Base-by-base conservation (phyloP, 2,329 filamentous ascomycete species). In the Cladorrhinum sp. region DNA sequence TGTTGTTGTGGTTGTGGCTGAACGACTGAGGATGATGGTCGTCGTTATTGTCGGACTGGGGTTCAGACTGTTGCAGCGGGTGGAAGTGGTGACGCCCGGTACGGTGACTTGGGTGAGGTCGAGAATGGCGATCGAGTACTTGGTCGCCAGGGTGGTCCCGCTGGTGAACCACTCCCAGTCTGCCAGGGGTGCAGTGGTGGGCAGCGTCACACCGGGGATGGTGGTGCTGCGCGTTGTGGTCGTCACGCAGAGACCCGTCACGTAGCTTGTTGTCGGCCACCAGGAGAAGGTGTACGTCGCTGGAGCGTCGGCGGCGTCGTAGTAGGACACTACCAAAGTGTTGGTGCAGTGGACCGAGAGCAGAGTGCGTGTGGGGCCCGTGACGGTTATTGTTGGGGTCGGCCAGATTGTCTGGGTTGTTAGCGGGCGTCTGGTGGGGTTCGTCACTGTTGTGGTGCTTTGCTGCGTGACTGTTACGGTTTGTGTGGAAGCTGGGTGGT, bases 131-230 rank as follows among this genome's bases (percentile, higher is more conserved):
- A 61, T 53, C 13, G 56, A 55, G 32, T 61, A 23, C 25, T 64
- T 64, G 12, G 62, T 64, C 18, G 36, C 59, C 5, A 59, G 10
- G 8, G 56, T 55, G 49, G n/a, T 3, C 23, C 53, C 45, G 13
- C 27, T 20, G 48, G 36, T 53, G 36, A 64, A 60, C 36, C 59
- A 64, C 45, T 64, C 59, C 62, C 62, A 64, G 50, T 64, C 62
- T 18, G 53, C 38, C 4, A 63, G 38, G 1, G 57, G 24, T 8
- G 22, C 18, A 2, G 32, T 38, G 3, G 59, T 51, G 2, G 62
- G 62, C 1, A 60, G 45, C 5, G 50, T 56, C 1, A 62, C 48
- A 18, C 59, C 59, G 10, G 62, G 62, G 41, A 64, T 62, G 13
- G 59, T 64, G 24, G 62, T 64, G 7, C 54, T 58, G 9, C 62